Percentiles rank a stretch among this genome's conserved stretches.
These are phyloP conservation scores for Zhuliangozyma blackwelliae DNA, from an alignment of 1,139 yeast genomes.

Conservation along the genomic window DNA sequence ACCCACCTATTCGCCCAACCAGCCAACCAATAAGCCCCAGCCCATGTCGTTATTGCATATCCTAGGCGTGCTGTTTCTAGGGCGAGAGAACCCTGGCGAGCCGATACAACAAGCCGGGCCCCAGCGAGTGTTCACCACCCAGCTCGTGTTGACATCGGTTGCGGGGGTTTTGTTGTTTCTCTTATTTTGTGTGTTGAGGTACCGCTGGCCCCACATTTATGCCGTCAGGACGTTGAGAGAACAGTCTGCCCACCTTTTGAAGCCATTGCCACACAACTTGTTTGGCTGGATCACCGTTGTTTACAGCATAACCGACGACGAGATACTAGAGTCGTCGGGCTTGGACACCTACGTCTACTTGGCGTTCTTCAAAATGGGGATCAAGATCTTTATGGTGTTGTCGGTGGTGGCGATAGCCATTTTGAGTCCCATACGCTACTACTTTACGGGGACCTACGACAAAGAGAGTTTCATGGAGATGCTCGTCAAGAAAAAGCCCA, in stretches of 20 bases:
- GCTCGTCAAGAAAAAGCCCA: slow-evolving; percentile 4
- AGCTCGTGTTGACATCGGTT: slow-evolving; percentile 34
- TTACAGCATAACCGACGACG: slow-evolving; percentile 36
- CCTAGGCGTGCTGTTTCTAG: too few species aligned
- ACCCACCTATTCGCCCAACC: too few species aligned
- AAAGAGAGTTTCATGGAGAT: slow-evolving; percentile 26
- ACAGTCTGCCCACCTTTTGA: slow-evolving; percentile 18
- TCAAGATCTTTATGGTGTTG: slow-evolving; percentile 32
- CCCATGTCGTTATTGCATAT: too few species aligned
- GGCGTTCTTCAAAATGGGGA: slow-evolving; percentile 44
- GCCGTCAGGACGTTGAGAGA: slow-evolving; percentile 44
- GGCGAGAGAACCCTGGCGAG: slow-evolving; percentile 1
- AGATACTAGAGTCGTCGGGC: slow-evolving; percentile 38
- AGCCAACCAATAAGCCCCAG: too few species aligned
- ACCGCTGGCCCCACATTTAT: slow-evolving; percentile 49
- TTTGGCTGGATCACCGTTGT: slow-evolving; percentile 42
- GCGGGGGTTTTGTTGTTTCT: slow-evolving; percentile 34
- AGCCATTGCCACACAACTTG: slow-evolving; percentile 33
- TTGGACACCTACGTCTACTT: slow-evolving; percentile 45
- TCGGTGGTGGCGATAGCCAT: slow-evolving; percentile 36
- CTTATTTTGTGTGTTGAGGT: slow-evolving; percentile 39
- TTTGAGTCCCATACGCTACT: slow-evolving; percentile 42
- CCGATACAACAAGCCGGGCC: slow-evolving; percentile 25
- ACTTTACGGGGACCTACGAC: slow-evolving; percentile 45
- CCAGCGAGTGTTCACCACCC: slow-evolving; percentile 44